Evolutionary conservation across 2,329 filamentous ascomycete species (phyloP).

Genomic region (Fonsecaea erecta): DNA sequence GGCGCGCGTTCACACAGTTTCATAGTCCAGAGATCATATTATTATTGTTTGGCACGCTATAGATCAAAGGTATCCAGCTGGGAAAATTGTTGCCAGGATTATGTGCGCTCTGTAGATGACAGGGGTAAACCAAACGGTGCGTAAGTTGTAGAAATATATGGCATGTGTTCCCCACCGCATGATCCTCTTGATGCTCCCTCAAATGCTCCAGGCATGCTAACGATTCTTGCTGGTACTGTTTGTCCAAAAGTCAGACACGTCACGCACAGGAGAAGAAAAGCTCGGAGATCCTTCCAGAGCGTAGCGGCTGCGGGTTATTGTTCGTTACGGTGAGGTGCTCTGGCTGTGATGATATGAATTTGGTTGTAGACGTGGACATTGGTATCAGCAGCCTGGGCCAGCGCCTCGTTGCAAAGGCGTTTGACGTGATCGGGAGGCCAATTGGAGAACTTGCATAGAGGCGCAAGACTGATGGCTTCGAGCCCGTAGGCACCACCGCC

Average conservation of each 20-base stretch:
- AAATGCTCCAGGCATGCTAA: background rate
- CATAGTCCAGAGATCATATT: background rate
- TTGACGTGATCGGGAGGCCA: conserved; percentile 68
- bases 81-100: background rate
- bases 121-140: background rate
- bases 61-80: background rate
- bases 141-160: background rate
- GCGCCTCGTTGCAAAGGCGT: conserved; percentile 65
- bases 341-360: conserved; percentile 46
- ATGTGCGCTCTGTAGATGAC: background rate
- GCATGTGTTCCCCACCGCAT: background rate
- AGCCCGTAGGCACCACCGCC: conserved; percentile 46
- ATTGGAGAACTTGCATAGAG: conserved; percentile 68
- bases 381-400: conserved; percentile 70
- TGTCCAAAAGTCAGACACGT: background rate
- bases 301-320: background rate
- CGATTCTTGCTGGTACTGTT: background rate
- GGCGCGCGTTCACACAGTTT: background rate
- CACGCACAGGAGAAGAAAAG: background rate
- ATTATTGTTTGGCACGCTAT: background rate
- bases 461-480: conserved; percentile 72
- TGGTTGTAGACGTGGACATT: conserved; percentile 72
- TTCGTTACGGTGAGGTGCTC: conserved; percentile 22
- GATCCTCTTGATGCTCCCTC: background rate
- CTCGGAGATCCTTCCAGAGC: background rate